Percentiles rank a stretch among this genome's conserved stretches.
Evolutionary conservation across 768 basidiomycete species (phyloP).

Genomic region (Dictyophora rubrovolvata): DNA sequence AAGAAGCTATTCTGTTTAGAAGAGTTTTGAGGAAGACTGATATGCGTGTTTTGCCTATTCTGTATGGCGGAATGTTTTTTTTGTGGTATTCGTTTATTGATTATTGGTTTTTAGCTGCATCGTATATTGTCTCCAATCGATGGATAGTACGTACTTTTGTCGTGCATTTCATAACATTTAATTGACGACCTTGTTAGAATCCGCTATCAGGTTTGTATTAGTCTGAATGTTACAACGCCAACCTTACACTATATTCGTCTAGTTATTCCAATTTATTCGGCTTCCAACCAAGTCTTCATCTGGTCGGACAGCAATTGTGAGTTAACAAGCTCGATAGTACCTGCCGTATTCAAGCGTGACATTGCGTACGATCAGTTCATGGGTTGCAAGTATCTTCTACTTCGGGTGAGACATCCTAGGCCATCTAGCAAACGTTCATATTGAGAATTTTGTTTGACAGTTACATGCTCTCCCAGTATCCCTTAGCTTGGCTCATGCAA

Average conservation of each 20-base stretch:
- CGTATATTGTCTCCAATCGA: conserved; percentile 8
- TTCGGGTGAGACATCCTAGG: background rate
- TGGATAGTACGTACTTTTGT: conserved; percentile 6
- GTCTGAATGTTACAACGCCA: background rate
- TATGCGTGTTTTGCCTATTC: conserved; percentile 1
- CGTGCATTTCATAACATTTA: background rate
- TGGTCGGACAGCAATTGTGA: conserved; percentile 8
- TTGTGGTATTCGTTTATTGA: background rate
- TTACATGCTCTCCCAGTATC: conserved; percentile 22
- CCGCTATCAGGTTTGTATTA: conserved; percentile 3
- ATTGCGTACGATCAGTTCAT: conserved; percentile 1
- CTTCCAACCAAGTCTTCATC: conserved; percentile 3
- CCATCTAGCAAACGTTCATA: background rate
- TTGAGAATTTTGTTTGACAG: conserved; percentile 9
- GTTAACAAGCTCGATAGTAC: background rate
- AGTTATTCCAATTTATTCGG: conserved; percentile 9
- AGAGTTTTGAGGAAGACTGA: conserved; percentile 5
- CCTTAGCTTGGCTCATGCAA: conserved; percentile 23
- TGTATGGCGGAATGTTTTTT: background rate
- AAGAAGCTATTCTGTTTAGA: background rate
- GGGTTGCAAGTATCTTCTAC: conserved; percentile 8
- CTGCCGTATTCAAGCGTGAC: background rate
- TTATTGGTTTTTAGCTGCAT: background rate
- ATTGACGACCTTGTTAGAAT: background rate
- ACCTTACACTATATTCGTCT: background rate